phyloP scores from a whole-genome alignment of 164 flowering plant genomes.

The Platanus orientalis region DNA sequence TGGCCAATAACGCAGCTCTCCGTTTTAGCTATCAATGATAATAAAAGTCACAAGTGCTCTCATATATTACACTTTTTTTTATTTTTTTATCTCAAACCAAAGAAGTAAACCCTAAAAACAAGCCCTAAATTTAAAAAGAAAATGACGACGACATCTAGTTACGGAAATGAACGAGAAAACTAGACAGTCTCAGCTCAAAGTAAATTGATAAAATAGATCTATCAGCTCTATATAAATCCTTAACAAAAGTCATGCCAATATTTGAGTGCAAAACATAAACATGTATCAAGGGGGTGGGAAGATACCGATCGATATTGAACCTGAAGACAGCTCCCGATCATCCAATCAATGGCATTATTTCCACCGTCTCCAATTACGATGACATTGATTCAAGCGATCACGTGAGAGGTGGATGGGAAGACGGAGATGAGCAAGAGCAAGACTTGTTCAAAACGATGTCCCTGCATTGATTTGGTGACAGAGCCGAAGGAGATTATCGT shows the following conservation, averaged over 20 bases:
- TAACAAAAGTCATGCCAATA: background rate
- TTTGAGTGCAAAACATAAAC: background rate
- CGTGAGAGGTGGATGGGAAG: background rate
- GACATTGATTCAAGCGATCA: slow-evolving; percentile 23
- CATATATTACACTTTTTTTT: too few relatives aligned
- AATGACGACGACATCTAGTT: too few relatives aligned
- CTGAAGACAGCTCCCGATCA: slow-evolving; percentile 32
- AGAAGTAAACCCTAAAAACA: too few relatives aligned
- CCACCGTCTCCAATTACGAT: slow-evolving; percentile 27
- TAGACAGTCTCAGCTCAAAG: too few relatives aligned
- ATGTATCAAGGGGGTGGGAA: too few relatives aligned
- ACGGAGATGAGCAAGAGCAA: slow-evolving; percentile 9
- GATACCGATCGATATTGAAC: slow-evolving; percentile 4
- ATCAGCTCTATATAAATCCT: slow-evolving; percentile 3
- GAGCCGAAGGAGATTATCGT: background rate
- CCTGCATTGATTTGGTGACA: slow-evolving; percentile 1
- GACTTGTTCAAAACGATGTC: background rate
- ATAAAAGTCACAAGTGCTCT: too few relatives aligned
- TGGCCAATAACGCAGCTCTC: too few relatives aligned
- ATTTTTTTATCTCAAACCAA: too few relatives aligned
- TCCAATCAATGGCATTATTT: slow-evolving; percentile 29
- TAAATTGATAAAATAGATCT: background rate
- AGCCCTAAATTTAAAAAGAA: too few relatives aligned
- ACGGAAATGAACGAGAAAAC: too few relatives aligned
- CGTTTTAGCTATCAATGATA: too few relatives aligned